Base-by-base conservation (phyloP, 2,329 filamentous ascomycete species). In the Talaromyces sp. region DNA sequence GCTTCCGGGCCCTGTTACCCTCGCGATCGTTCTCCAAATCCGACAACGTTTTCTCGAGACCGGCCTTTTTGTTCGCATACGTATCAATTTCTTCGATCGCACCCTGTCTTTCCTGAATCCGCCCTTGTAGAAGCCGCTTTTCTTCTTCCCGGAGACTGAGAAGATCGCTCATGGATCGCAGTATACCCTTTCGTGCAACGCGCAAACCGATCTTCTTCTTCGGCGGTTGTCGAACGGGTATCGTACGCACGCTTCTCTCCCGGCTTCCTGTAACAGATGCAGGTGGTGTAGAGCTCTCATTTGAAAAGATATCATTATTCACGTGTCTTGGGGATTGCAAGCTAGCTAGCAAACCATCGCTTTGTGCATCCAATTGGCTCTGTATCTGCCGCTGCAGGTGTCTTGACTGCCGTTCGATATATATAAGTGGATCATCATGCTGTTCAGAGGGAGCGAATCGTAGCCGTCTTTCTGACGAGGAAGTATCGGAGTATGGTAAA, bases 301-400 rank as follows among this genome's bases (percentile, higher is more conserved):
- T 79, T 1, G 80, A 81, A 1, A 54, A 50, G 19, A 40, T 60
- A 58, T 80, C 78, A 11, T 41, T 39, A 22, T 41, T 57, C 5
- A 67, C 65, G 25, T 73, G 68, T 11, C 69, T 70, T 11, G 72
- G 70, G 13, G 35, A 33, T 22, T 39, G 54, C 3, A 82, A 68
- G 3, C 78, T 80, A 48, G 77, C 76, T 40, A 80, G 72, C 31
- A 86, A 72, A 17, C 80, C 82, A 63, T 84, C 81, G 33, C 81
- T 80, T 67, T 86, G 84, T 9, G 81, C 81, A 69, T 86, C 83
- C 21, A 86, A 79, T 10, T 85, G 72, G 58, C 75, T 74, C 67
- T 86, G 84, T 9, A 86, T 74, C 60, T 82, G 80, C 54, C 77
- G 76, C 65, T 86, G 78, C 9, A 86, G 77, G 62, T 82, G 73